Base-by-base conservation (phyloP, 202 grass and related monocot genomes). In the Elaeis oleifera region DNA sequence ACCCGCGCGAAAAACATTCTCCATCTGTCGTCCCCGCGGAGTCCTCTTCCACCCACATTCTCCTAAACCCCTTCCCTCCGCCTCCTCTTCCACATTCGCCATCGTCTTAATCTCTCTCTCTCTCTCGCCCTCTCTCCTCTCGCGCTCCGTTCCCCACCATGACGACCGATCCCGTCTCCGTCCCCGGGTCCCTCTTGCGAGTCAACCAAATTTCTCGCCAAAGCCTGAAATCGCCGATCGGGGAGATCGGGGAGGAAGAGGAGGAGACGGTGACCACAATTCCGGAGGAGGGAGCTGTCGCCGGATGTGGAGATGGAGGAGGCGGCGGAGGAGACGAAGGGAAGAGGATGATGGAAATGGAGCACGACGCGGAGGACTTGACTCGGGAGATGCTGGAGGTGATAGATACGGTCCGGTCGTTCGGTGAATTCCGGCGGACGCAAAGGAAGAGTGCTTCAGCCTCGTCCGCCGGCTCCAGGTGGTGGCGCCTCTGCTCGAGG, bases 401-500 rank as follows among this genome's bases (percentile, higher is more conserved):
- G 51, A 61, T 83, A 8, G 62, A 58, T 16, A 36, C 71, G 0
- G 88, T 78, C 5, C 55, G 57, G 5, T 76, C 73, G 1, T 90
- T 90, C 76, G 50, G 69, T 1, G 88, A 87, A 26, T 90, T 74
- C 66, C 64, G 83, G 1, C 64, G 80, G 25, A 58, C 66, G 16
- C 88, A 90, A 32, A 70, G 77, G 56, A 90, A 80, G 88, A 87
- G 44, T 81, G 68, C 73, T 76, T 87, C 60, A 69, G 61, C 71
- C 88, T 90, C 31, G 65, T 78, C 1, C 80, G 88, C 0, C 71
- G 83, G 83, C 70, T 90, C 29, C 78, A 87, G 70, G 65, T 90
- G 8, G 39, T 90, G 59, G 73, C 73, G 20, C 88, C 80, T 8
- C 61, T 90, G 32, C 21, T 90, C 60, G 69, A 90, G 44, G 88